Evolutionary conservation across 495 filamentous ascomycete genomes (phyloP).

Genomic region (Aspergillus coremiiformis): DNA sequence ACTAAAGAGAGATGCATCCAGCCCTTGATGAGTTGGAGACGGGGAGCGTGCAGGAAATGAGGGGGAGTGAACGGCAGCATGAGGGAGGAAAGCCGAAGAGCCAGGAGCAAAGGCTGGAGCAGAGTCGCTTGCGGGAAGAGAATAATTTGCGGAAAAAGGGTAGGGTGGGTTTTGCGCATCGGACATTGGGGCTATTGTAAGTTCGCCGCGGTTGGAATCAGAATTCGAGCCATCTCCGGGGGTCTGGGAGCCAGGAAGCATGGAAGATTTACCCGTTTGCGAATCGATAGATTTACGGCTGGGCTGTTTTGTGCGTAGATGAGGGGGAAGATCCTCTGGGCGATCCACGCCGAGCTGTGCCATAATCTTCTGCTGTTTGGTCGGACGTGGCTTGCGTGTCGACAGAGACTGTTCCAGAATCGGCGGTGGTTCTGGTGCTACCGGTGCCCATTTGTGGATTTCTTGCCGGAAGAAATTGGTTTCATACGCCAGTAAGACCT

Average conservation of each 20-base stretch:
- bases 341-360: slow-evolving; percentile 75
- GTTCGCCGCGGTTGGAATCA: slow-evolving; percentile 20
- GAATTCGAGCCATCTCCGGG: slow-evolving; percentile 18
- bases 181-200: slow-evolving; percentile 31
- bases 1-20: slow-evolving; percentile 38
- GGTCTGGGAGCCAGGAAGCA: slow-evolving; percentile 26
- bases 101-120: slow-evolving; percentile 35
- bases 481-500: slow-evolving; percentile 85
- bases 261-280: slow-evolving; percentile 16
- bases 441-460: slow-evolving; percentile 91
- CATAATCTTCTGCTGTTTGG: slow-evolving; percentile 96
- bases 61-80: slow-evolving; percentile 31
- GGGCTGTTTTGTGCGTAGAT: slow-evolving; percentile 67
- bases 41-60: slow-evolving; percentile 38
- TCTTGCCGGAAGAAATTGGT: slow-evolving; percentile 97
- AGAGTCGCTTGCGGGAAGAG: slow-evolving; percentile 31
- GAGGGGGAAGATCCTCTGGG: slow-evolving; percentile 79
- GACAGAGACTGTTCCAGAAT: slow-evolving; percentile 77
- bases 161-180: slow-evolving; percentile 28
- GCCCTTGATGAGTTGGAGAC: slow-evolving; percentile 24
- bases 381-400: slow-evolving; percentile 94
- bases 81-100: slow-evolving; percentile 37
- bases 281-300: slow-evolving; percentile 39
- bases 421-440: slow-evolving; percentile 76
- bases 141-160: slow-evolving; percentile 38